Conservation (phyloP, 208 protist species). For the Acanthamoeba polyphaga region DNA sequence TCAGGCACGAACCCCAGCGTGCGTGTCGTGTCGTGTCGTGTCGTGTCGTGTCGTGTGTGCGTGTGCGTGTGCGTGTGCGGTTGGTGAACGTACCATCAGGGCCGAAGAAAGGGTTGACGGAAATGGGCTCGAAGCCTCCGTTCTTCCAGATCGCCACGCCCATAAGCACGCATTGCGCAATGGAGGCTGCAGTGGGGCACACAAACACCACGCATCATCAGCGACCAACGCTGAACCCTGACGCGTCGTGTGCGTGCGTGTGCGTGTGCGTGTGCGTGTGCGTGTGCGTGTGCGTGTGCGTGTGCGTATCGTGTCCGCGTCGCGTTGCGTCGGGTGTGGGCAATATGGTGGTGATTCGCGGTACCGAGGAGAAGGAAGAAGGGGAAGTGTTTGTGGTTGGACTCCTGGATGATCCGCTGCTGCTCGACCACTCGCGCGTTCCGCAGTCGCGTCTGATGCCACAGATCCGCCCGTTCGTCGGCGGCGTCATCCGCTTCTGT, state of each 20-base stretch:
- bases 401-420: background rate
- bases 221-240: background rate
- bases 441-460: background rate
- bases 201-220: background rate
- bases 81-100: background rate
- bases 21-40: no score
- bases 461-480: background rate
- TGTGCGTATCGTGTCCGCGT: background rate
- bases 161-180: conserved; percentile 36
- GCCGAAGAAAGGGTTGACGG: conserved; percentile 57
- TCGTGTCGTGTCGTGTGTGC: background rate
- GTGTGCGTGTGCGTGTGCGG: background rate
- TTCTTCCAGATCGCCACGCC: conserved; percentile 35
- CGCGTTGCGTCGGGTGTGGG: background rate
- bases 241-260: no score
- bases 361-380: conserved; percentile 11
- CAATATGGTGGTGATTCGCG: background rate
- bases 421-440: background rate
- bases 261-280: no score
- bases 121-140: conserved; percentile 57
- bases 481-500: background rate
- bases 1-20: background rate
- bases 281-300: no score
- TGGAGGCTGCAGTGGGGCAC: background rate
- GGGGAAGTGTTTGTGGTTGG: background rate